Conservation (phyloP, 495 filamentous ascomycete species). For the Paragyromitra xinjiangensis region DNA sequence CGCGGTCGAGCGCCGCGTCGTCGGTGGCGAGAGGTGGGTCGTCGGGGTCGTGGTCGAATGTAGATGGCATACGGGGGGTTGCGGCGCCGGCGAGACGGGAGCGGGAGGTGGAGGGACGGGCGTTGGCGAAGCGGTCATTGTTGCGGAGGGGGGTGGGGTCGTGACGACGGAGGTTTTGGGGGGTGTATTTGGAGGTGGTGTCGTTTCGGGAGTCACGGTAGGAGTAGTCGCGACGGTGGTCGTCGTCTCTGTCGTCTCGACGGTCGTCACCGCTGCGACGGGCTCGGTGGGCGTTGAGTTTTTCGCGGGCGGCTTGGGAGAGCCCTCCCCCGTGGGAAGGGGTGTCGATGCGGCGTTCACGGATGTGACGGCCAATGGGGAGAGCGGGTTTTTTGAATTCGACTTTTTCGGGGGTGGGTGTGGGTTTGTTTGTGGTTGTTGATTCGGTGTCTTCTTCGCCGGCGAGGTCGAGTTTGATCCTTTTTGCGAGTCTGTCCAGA, state of each 20-base stretch:
- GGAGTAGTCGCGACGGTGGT: conserved; percentile 25
- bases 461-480: conserved; percentile 57
- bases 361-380: conserved; percentile 51
- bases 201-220: conserved; percentile 40
- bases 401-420: conserved; percentile 8
- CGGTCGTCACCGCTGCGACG: conserved; percentile 41
- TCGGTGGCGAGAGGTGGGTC: conserved; percentile 57
- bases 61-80: conserved; percentile 54
- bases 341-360: conserved; percentile 56
- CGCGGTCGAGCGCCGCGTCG: conserved; percentile 77
- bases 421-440: not conserved
- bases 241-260: conserved; percentile 12
- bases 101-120: conserved; percentile 56
- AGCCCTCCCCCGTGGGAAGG: conserved; percentile 55
- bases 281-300: conserved; percentile 53
- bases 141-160: conserved; percentile 54
- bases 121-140: conserved; percentile 49
- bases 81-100: conserved; percentile 48
- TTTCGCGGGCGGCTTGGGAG: conserved; percentile 52
- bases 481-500: conserved; percentile 55
- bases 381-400: conserved; percentile 58
- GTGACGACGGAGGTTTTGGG: conserved; percentile 52
- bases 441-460: conserved; percentile 42
- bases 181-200: conserved; percentile 51
- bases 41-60: conserved; percentile 52